Base-by-base conservation (phyloP, 495 filamentous ascomycete genomes). In the Hyaloscypha finlandica region DNA sequence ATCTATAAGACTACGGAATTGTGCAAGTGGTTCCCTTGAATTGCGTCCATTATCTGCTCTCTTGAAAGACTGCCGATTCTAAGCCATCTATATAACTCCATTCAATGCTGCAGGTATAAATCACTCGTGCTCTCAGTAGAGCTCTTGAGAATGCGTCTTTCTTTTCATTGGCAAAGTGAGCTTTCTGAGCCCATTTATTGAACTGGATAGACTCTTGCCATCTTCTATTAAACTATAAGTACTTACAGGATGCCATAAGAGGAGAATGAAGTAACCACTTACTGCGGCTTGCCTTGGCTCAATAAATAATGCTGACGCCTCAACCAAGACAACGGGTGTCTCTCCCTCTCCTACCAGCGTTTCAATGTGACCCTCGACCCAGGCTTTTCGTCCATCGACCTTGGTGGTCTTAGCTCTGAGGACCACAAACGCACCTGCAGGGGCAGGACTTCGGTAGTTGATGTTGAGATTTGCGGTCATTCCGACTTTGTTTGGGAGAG, bases 321-420 rank as follows among this genome's bases (percentile, higher is more conserved):
- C 90, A 32, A 86, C 90, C 55, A 95, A 77, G 30, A 93, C 84
- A 12, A 84, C 73, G 11, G 90, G 88, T 48, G 83, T 84, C 73
- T 87, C 80, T 20, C 85, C 86, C 48, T 69, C 80, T 58, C 79
- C 81, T 45, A 87, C 86, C 14, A 97, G 81, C 29, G 92, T 90
- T 84, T 97, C 94, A 71, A 99, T 90, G 69, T 87, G 86, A 25
- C 92, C 96, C 78, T 93, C 89, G 6, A 97, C 94, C 94, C 94
- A 99, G 25, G 94, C 95, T 77, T 99, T 99, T 67, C 95, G 84
- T 6, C 95, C 96, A 75, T 98, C 94, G 9, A 93, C 91, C 81
- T 91, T 96, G 25, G 86, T 86, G 20, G 93, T 97, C 72, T 87
- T 86, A 22, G 92, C 96, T 62, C 85, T 85, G 55, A 99, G 77